Conservation (phyloP, 495 filamentous ascomycete species). For the Xylaria nigripes region DNA sequence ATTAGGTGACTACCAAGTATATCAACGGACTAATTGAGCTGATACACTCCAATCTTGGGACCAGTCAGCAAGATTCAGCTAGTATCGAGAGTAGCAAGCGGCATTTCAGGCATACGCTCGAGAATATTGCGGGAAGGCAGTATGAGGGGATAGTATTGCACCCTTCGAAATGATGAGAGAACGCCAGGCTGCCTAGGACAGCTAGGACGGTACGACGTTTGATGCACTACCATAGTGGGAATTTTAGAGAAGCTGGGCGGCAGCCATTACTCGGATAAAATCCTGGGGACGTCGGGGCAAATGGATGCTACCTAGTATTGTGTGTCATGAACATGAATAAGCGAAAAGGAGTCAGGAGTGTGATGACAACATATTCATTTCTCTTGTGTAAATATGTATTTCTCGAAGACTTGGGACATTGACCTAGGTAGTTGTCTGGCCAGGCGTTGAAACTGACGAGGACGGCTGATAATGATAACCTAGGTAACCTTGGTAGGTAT, state of each 20-base stretch:
- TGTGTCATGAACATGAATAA: constrained; percentile 2
- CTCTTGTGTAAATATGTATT: constrained; percentile 28
- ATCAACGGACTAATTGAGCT: constrained; percentile 96
- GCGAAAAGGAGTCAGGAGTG: background rate
- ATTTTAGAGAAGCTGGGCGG: background rate
- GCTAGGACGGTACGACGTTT: background rate
- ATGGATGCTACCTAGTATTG: constrained; percentile 1
- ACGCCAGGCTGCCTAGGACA: background rate
- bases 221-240: background rate
- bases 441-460: background rate
- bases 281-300: background rate
- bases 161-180: constrained; percentile 45
- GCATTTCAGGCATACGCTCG: constrained; percentile 89
- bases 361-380: constrained; percentile 5
- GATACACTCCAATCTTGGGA: constrained; percentile 83
- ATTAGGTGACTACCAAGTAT: constrained; percentile 89
- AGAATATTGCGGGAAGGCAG: constrained; percentile 82
- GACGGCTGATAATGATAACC: background rate
- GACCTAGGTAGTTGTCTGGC: constrained; percentile 7
- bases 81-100: constrained; percentile 75
- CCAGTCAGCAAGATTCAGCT: constrained; percentile 72
- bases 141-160: constrained; percentile 85
- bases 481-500: background rate
- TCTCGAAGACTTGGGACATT: constrained; percentile 18
- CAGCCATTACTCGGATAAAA: background rate